These are phyloP conservation scores for Globisporangium acanthophoron DNA, from an alignment of 352 stramenopile genomes.

Conservation along the genomic window DNA sequence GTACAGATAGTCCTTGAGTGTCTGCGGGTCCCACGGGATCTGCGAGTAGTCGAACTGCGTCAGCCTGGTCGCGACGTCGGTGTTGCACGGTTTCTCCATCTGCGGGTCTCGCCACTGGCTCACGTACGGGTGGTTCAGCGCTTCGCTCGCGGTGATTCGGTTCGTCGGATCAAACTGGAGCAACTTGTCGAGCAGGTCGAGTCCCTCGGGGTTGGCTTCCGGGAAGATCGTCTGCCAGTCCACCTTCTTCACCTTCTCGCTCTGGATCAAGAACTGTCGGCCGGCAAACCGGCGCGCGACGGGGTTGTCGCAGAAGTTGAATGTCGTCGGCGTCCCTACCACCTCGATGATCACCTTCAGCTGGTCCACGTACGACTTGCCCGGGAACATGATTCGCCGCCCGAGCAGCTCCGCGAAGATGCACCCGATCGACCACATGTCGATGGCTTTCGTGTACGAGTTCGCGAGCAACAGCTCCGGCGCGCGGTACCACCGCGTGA, in stretches of 20 bases:
- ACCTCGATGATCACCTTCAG: constrained; percentile 86
- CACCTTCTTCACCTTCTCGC: constrained; percentile 60
- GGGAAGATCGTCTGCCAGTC: constrained; percentile 77
- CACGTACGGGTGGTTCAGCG: constrained; percentile 88
- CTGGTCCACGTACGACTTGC: constrained; percentile 85
- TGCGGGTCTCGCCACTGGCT: constrained; percentile 67
- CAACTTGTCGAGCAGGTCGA: constrained; percentile 84
- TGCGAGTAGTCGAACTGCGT: constrained; percentile 75
- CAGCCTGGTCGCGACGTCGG: constrained; percentile 46
- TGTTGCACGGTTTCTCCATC: constrained; percentile 50
- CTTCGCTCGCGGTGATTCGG: constrained; percentile 80
- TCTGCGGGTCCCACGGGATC: constrained; percentile 60
- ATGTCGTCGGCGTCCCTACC: constrained; percentile 77
- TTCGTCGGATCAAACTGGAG: constrained; percentile 85
- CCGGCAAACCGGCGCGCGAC: constrained; percentile 76
- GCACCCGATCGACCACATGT: constrained; percentile 98
- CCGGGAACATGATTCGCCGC: constrained; percentile 78
- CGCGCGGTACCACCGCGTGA: constrained; percentile 91
- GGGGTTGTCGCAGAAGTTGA: constrained; percentile 85
- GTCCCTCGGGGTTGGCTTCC: constrained; percentile 75
- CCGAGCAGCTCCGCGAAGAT: constrained; percentile 99
- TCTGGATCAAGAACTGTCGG: constrained; percentile 77
- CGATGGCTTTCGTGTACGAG: constrained; percentile 81
- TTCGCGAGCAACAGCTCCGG: constrained; percentile 82
- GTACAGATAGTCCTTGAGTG: constrained; percentile 75